Evolutionary conservation across 2,329 filamentous ascomycete genomes (phyloP), one percentile per base, ranked within the genome.

Genomic region (Talaromyces sp.): DNA sequence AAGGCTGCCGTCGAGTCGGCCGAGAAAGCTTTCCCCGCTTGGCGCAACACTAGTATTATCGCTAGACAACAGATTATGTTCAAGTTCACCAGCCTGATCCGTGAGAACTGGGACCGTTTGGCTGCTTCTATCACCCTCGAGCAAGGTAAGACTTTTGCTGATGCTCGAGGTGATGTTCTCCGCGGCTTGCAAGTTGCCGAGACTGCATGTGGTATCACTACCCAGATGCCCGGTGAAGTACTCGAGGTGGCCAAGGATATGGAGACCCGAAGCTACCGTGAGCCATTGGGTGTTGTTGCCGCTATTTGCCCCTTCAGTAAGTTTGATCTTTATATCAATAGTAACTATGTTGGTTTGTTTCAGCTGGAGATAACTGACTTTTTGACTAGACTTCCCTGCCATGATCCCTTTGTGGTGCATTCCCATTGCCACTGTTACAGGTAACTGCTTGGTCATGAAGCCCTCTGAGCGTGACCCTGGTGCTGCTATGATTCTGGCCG

Each of bases 331-430:
- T 6, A 14, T 14, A 35, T 39, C 16, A 8, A 17, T 16, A 39
- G 10, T 3, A 13, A 20, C 4, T 13, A 4, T 17, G 5, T 6
- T n/a, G 27, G 9, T 7, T 40, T 20, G 17, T 13, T 10, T 42
- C 6, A n/a, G 11, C 29, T 37, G 16, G 46, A 4, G 24, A 14
- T 39, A 56, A 46, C 62, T 68, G 57, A 64, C 51, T 67, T 27
- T 29, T 30, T 27, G 50, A 41, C 13, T 55, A 82, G 81, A 87
- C 75, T 87, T 87, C 75, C 85, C 85, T 47, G 85, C 85, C 57
- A 88, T 88, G 85, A 87, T 88, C 70, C 85, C 85, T 10, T 77
- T 87, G 9, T 88, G 85, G 85, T 84, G 77, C 29, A 85, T 87
- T 36, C 85, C 85, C 8, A 78, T 86, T 56, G 84, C 85, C 33